A percentile compares a stretch with the other conserved stretches of the same genome.
Conservation (phyloP, 1,139 yeast species). For the Candida smagusa region DNA sequence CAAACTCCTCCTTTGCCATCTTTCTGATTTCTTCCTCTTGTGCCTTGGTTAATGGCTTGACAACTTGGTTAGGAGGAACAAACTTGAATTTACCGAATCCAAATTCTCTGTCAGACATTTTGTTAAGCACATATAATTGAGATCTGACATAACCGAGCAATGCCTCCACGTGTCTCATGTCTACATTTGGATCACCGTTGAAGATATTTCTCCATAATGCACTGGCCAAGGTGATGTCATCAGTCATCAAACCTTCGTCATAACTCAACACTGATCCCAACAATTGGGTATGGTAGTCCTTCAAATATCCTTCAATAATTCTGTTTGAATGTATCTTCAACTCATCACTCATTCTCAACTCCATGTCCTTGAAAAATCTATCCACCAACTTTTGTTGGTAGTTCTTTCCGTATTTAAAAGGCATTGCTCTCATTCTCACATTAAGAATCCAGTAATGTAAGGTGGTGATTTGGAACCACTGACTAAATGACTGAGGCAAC, state of each 20-base stretch:
- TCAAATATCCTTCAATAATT: slow-evolving; percentile 79
- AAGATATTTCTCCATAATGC: slow-evolving; percentile 92
- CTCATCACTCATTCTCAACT: slow-evolving; percentile 78
- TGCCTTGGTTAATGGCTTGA: slow-evolving; percentile 63
- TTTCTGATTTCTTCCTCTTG: slow-evolving; percentile 48
- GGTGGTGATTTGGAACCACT: slow-evolving; percentile 91
- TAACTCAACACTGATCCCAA: slow-evolving; percentile 87
- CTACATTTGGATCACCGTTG: slow-evolving; percentile 80
- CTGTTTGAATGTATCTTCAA: slow-evolving; percentile 82
- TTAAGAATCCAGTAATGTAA: slow-evolving; percentile 91
- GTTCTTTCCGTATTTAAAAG: slow-evolving; percentile 80
- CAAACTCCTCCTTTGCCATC: slow-evolving; percentile 42
- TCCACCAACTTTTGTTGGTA: slow-evolving; percentile 93
- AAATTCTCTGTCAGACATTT: slow-evolving; percentile 86
- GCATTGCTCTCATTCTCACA: slow-evolving; percentile 95
- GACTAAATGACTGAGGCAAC: slow-evolving; percentile 82
- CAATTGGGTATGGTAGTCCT: slow-evolving; percentile 86
- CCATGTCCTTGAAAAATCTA: slow-evolving; percentile 86
- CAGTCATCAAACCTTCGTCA: slow-evolving; percentile 85
- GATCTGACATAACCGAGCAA: slow-evolving; percentile 84
- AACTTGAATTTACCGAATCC: slow-evolving; percentile 86
- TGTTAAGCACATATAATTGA: slow-evolving; percentile 81
- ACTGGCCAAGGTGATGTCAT: slow-evolving; percentile 80
- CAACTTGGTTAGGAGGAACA: slow-evolving; percentile 80
- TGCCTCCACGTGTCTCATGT: slow-evolving; percentile 81